Evolutionary conservation across 305 asterid species (phyloP).

Genomic region (Stenogyne calaminthoides): DNA sequence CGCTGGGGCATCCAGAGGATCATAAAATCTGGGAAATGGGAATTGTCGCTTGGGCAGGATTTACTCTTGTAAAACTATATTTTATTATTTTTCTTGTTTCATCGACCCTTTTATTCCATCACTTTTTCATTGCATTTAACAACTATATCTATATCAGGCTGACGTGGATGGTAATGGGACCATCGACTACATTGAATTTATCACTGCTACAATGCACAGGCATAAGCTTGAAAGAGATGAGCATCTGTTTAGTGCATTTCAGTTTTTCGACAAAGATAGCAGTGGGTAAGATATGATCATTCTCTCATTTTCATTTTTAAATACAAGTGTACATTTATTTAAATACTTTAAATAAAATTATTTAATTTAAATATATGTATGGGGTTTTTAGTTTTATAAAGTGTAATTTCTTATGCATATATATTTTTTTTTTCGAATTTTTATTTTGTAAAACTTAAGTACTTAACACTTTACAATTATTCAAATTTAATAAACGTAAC

Average conservation of each 20-base stretch:
- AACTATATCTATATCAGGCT: conserved; percentile 38
- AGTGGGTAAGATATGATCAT: conserved; percentile 68
- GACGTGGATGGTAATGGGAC: conserved; percentile 96
- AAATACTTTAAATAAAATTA: no score
- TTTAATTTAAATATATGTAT: no score
- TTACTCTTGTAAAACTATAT: no score
- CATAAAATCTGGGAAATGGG: no score
- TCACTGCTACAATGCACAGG: conserved; percentile 98
- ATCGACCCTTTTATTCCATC: no score
- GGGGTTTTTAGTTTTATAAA: neutral
- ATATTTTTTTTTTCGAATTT: no score
- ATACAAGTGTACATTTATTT: neutral
- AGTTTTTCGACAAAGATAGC: conserved; percentile 78
- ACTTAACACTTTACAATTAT: no score
- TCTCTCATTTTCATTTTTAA: neutral
- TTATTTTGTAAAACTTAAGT: no score
- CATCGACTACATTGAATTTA: conserved; percentile 88
- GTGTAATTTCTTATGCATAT: neutral
- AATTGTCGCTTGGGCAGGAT: no score
- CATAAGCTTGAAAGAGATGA: conserved; percentile 93
- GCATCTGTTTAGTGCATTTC: conserved; percentile 76
- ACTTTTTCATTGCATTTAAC: no score
- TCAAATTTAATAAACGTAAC: neutral
- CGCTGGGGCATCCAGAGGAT: no score
- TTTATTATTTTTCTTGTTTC: no score